Evolutionary conservation across 106 monocot genomes (phyloP).

Genomic region (Ottelia alismoides): DNA sequence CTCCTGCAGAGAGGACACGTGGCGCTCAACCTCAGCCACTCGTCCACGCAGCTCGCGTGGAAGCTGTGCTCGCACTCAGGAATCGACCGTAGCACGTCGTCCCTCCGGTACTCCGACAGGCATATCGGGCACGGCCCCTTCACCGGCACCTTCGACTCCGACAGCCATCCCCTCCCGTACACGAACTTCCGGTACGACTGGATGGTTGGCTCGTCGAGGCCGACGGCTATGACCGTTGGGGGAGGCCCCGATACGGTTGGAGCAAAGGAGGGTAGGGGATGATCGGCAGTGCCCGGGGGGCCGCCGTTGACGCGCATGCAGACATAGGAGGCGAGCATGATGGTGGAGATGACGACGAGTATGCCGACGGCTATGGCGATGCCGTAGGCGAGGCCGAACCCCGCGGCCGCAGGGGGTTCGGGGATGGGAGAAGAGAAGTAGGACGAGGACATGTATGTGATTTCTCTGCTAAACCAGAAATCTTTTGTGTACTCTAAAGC

Average conservation of each 20-base stretch:
- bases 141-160: neutral
- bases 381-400: constrained; percentile 63
- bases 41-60: no score
- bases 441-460: neutral
- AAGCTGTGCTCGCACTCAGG: no score
- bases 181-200: constrained; percentile 42
- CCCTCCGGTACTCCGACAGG: constrained; percentile 36
- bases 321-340: constrained; percentile 66
- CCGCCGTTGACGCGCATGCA: constrained; percentile 44
- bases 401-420: constrained; percentile 15
- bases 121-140: constrained; percentile 50
- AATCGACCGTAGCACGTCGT: constrained; percentile 28
- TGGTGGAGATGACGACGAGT: no score
- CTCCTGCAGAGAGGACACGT: no score
- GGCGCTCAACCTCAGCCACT: no score
- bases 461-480: no score
- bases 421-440: constrained; percentile 1
- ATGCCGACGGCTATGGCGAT: constrained; percentile 60
- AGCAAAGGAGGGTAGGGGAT: neutral
- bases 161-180: neutral
- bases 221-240: neutral
- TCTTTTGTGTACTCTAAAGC: no score
- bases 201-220: no score
- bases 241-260: neutral
- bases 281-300: neutral